These are phyloP conservation scores for Alternaria arborescens DNA, from an alignment of 2,329 filamentous ascomycete species.

Conservation along the genomic window DNA sequence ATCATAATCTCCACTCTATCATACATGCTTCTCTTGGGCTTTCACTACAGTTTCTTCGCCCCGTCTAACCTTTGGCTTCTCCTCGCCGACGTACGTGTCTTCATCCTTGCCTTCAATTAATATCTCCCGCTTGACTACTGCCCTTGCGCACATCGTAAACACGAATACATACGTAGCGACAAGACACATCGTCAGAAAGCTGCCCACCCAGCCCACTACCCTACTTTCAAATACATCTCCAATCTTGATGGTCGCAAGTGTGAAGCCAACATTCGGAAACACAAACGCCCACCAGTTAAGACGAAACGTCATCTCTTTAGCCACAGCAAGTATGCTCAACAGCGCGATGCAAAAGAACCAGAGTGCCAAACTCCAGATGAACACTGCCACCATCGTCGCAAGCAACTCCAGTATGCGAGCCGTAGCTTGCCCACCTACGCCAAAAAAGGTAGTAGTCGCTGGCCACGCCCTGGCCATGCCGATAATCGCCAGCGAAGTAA, in stretches of 20 bases:
- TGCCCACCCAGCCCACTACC: background rate
- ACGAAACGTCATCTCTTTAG: constrained; percentile 58
- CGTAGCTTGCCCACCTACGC: background rate
- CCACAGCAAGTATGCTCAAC: constrained; percentile 26
- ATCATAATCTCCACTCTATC: background rate
- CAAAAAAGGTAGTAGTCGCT: background rate
- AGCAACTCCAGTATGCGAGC: background rate
- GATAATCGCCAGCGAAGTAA: constrained; percentile 1
- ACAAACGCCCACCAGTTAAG: constrained; percentile 66
- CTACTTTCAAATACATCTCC: background rate
- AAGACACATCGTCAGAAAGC: background rate
- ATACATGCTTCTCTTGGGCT: background rate
- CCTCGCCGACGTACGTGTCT: background rate
- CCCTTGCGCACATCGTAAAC: background rate
- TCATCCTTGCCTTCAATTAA: background rate
- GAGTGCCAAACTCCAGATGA: constrained; percentile 33
- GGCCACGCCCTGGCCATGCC: constrained; percentile 6
- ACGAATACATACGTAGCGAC: constrained; percentile 1
- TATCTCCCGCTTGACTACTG: background rate
- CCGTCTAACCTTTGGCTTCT: background rate
- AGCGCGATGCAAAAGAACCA: constrained; percentile 59
- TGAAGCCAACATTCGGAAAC: constrained; percentile 49
- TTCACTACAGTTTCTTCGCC: background rate
- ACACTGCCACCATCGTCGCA: constrained; percentile 2
- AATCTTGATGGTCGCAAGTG: constrained; percentile 33